Conservation (phyloP, 2,329 filamentous ascomycete genomes). For the Exophiala aquamarina region DNA sequence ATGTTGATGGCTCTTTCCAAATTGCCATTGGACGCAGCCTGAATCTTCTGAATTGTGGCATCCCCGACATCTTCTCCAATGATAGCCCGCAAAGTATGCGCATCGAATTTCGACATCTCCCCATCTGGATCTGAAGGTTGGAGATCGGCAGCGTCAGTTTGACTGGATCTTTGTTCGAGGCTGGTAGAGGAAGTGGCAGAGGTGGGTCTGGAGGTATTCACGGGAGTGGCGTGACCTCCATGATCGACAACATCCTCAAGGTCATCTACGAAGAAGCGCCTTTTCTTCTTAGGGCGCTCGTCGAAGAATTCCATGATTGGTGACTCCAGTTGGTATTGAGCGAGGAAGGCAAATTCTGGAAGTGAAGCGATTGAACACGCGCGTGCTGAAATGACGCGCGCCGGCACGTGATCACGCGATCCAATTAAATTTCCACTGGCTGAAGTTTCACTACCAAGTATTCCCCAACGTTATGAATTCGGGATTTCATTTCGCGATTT, state of each 20-base stretch:
- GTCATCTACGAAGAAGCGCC: conserved; percentile 62
- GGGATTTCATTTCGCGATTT: too few relatives aligned
- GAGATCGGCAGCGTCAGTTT: conserved; percentile 16
- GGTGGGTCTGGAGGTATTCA: conserved; percentile 31
- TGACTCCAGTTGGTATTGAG: background rate
- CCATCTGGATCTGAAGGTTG: conserved; percentile 7
- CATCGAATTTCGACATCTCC: conserved; percentile 49
- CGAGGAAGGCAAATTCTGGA: background rate
- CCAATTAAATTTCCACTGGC: too few relatives aligned
- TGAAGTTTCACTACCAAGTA: too few relatives aligned
- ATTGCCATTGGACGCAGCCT: conserved; percentile 51
- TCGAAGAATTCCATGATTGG: conserved; percentile 43
- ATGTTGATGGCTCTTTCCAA: conserved; percentile 64
- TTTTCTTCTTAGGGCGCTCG: conserved; percentile 59
- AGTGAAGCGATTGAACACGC: background rate
- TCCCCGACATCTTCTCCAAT: conserved; percentile 53
- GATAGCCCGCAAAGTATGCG: conserved; percentile 55
- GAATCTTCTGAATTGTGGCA: conserved; percentile 49
- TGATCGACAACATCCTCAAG: conserved; percentile 30
- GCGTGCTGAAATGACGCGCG: background rate
- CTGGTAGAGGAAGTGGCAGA: conserved; percentile 24
- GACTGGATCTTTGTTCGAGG: conserved; percentile 10
- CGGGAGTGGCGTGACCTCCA: conserved; percentile 30
- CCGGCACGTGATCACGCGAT: conserved; percentile 12
- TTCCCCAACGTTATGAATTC: too few relatives aligned